These are phyloP conservation scores for Arthroderma uncinatum DNA, from an alignment of 2,329 filamentous ascomycete species.

Conservation along the genomic window DNA sequence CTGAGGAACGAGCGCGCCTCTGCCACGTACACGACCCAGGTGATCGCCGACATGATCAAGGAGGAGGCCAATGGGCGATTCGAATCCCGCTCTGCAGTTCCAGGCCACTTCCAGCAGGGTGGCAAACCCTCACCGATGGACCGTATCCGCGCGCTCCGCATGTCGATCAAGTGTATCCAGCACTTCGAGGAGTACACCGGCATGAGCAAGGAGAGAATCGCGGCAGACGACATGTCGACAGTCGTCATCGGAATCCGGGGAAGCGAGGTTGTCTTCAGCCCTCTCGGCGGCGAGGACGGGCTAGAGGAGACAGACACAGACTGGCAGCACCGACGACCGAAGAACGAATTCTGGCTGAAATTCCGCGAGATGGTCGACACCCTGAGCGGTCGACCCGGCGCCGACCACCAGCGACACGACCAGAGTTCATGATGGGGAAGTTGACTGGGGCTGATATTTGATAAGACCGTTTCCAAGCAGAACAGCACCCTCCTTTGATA, in stretches of 20 bases:
- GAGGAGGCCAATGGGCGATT: constrained; percentile 88
- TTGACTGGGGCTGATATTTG: too few species aligned
- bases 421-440: neutral
- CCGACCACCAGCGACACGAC: constrained; percentile 15
- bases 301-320: constrained; percentile 81
- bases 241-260: constrained; percentile 88
- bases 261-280: constrained; percentile 74
- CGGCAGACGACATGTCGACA: constrained; percentile 59
- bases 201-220: constrained; percentile 55
- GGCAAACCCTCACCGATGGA: constrained; percentile 93
- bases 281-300: constrained; percentile 51
- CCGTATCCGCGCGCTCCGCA: constrained; percentile 76
- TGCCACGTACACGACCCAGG: constrained; percentile 77
- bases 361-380: constrained; percentile 76
- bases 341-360: constrained; percentile 71
- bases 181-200: constrained; percentile 71
- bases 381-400: constrained; percentile 57
- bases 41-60: constrained; percentile 90
- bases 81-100: constrained; percentile 81
- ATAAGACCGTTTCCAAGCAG: too few species aligned
- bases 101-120: constrained; percentile 89
- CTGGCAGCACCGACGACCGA: constrained; percentile 81
- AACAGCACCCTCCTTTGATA: too few species aligned
- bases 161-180: constrained; percentile 89
- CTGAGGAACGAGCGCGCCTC: constrained; percentile 95